phyloP scores from a whole-genome alignment of 805 yeast species.

The Yarrowia yakushimensis region DNA sequence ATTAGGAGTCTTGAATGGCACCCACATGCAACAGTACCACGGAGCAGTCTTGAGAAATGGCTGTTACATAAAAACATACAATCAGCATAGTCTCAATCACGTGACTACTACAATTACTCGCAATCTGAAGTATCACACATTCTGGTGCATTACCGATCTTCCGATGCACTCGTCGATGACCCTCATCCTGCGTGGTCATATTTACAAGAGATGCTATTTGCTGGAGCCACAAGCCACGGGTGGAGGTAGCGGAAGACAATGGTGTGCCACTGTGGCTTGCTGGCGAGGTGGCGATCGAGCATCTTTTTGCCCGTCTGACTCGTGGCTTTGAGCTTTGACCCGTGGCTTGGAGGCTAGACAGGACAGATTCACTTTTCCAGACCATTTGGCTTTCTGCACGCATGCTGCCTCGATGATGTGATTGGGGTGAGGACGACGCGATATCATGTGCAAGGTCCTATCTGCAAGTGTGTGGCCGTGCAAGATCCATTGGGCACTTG shows the following conservation, averaged over 20 bases:
- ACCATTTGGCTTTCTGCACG: slow-evolving; percentile 11
- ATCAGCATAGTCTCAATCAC: too few species aligned
- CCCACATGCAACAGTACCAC: too few species aligned
- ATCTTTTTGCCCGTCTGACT: not conserved
- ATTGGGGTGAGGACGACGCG: slow-evolving; percentile 2
- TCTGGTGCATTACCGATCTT: too few species aligned
- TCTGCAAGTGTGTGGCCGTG: too few species aligned
- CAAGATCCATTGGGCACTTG: too few species aligned
- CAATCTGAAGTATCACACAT: too few species aligned
- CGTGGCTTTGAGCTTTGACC: slow-evolving; percentile 19
- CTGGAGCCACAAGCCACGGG: slow-evolving; percentile 15
- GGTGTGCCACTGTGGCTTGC: slow-evolving; percentile 18
- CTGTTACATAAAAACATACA: too few species aligned
- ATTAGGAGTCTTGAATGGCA: too few species aligned
- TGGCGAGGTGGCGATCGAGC: not conserved
- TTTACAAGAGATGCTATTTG: not conserved
- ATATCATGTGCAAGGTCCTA: slow-evolving; percentile 13
- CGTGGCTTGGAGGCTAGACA: slow-evolving; percentile 19
- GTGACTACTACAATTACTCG: too few species aligned
- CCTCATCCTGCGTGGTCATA: too few species aligned
- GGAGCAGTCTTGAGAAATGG: too few species aligned
- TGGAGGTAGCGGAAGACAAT: not conserved
- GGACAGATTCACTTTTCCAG: not conserved
- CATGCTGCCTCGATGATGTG: slow-evolving; percentile 19
- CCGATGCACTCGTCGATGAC: too few species aligned